Conservation (phyloP, 768 basidiomycete genomes). For the Russula earlei region DNA sequence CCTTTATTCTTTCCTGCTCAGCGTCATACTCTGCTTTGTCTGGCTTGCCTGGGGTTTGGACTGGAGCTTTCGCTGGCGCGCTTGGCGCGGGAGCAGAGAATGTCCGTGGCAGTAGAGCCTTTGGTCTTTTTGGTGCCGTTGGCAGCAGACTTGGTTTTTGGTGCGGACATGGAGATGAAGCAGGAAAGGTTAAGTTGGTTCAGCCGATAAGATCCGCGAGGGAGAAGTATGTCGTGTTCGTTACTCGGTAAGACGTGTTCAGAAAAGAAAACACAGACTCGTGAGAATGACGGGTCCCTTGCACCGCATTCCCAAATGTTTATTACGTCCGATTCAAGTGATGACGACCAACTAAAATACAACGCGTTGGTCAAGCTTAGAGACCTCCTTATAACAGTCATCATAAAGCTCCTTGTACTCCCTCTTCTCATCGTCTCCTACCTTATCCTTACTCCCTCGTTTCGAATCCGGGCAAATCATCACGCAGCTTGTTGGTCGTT, state of each 20-base stretch:
- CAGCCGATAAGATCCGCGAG: background rate
- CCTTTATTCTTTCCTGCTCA: conserved; percentile 76
- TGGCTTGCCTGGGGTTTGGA: conserved; percentile 47
- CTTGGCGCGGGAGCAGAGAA: conserved; percentile 28
- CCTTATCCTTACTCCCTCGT: conserved; percentile 56
- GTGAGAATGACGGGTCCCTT: background rate
- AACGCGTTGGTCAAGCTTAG: conserved; percentile 66
- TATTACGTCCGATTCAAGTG: too few relatives aligned
- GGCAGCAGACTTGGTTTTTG: conserved; percentile 46
- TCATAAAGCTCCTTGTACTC: conserved; percentile 84
- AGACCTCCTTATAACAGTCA: conserved; percentile 79
- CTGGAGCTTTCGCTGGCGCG: conserved; percentile 21
- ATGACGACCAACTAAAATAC: conserved; percentile 23
- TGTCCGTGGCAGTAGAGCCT: conserved; percentile 33
- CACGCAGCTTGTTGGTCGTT: conserved; percentile 96
- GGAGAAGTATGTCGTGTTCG: conserved; percentile 1
- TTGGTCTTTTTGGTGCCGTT: conserved; percentile 28
- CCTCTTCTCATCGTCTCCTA: conserved; percentile 53
- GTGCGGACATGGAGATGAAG: conserved; percentile 26
- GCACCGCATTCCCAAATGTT: background rate
- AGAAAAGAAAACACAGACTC: background rate
- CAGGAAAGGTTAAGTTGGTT: background rate
- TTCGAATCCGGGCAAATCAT: conserved; percentile 84
- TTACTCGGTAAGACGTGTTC: background rate
- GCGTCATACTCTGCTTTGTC: conserved; percentile 79